phyloP scores from a whole-genome alignment of 1,139 yeast genomes.

The Pichia sp. region DNA sequence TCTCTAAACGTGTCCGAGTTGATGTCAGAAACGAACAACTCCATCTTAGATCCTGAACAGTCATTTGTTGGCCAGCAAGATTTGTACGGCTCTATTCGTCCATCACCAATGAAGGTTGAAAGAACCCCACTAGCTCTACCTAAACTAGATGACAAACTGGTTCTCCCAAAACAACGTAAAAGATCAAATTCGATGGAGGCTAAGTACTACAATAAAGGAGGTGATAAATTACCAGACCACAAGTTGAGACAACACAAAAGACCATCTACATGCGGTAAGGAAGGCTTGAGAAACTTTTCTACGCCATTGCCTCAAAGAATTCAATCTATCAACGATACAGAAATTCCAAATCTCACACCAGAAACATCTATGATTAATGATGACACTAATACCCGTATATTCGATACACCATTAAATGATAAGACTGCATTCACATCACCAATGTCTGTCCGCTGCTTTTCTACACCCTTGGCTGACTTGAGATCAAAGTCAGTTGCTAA shows the following conservation, averaged over 20 bases:
- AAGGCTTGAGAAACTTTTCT: conserved; percentile 21
- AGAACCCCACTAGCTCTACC: conserved; percentile 19
- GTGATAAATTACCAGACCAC: conserved; percentile 1
- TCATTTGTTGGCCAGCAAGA: conserved; percentile 21
- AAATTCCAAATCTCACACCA: conserved; percentile 33
- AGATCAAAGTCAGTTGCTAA: conserved; percentile 15
- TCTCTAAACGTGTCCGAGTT: neutral
- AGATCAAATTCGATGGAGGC: conserved; percentile 10
- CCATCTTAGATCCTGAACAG: conserved; percentile 8
- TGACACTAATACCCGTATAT: neutral
- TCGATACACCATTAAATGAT: conserved; percentile 6
- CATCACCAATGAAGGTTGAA: conserved; percentile 26
- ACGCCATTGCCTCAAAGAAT: conserved; percentile 25
- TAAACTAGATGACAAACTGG: conserved; percentile 18
- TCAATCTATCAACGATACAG: conserved; percentile 27
- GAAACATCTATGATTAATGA: neutral
- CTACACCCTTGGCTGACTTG: conserved; percentile 22
- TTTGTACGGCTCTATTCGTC: conserved; percentile 24
- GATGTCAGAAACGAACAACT: neutral
- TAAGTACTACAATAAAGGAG: neutral
- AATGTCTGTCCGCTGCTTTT: conserved; percentile 21
- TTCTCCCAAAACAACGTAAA: conserved; percentile 26
- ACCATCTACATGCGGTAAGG: conserved; percentile 16
- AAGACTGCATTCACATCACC: conserved; percentile 16
- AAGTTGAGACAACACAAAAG: conserved; percentile 3